Base-by-base conservation (phyloP, 108 stramenopile species). In the Pelagomonas calceolata region DNA sequence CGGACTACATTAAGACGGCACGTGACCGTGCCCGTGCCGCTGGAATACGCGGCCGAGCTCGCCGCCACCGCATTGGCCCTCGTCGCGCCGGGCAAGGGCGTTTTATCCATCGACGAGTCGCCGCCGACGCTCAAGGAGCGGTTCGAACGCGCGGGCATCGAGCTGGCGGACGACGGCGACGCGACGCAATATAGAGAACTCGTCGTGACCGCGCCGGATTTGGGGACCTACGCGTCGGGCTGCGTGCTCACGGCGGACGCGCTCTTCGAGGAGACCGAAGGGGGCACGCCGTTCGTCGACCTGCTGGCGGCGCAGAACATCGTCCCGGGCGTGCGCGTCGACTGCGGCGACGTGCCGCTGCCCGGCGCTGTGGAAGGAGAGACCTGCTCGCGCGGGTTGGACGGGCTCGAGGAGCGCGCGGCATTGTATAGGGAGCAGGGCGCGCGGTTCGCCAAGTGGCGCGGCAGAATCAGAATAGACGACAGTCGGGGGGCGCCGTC, bases 391-490 rank as follows among this genome's bases (percentile, higher is more conserved):
- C 70, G 76, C 44, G 87, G 87, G 36, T 44, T 88, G 34, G 86
- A 86, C 72, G 86, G 78, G 12, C 81, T 88, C 44, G 84, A 77
- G 44, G 80, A 80, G 69, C 82, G 87, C 65, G 80, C 80, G 66
- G 75, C 76, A 32, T 79, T 84, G 73, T 86, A 86, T 83, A 85
- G 86, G 74, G 83, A 80, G 71, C 73, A 78, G 67, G 87, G 87
- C 37, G 86, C 86, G n/a, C 84, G 87, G 17, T 88, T 88, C 65
- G 87, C 87, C 65, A 88, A 88, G 83, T 88, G 87, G 86, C 36
- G 68, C 34, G n/a, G n/a, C 39, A 32, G 65, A 32, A 65, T 7
- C 7, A 65, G 65, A 65, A 65, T 14, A 65, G n/a, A 18, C 14
- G 12, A 16, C 10, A 45, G 44, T 15, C 10, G 44, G 44, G 44